Evolutionary conservation across 352 stramenopile species (phyloP), one percentile per base, ranked within the genome.

Genomic region (Pythium sukuiense): DNA sequence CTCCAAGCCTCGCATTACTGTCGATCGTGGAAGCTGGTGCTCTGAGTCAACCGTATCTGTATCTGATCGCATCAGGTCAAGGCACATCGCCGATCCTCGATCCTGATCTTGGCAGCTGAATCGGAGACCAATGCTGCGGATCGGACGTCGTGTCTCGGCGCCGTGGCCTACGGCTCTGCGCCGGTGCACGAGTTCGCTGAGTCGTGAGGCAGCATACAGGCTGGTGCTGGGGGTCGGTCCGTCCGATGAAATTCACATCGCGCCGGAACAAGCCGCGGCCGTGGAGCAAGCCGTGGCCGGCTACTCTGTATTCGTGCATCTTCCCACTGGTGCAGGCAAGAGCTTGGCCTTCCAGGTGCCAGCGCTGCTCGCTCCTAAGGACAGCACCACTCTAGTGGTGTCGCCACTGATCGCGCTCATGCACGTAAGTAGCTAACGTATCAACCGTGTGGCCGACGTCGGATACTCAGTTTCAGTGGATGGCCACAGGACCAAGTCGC

Each of bases 261-360:
- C 82, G 3, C 67, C 72, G 11, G 73, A 71, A 24, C 86, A 94
- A 57, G 55, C 65, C 14, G 70, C 43, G 0, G 82, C 86, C 13
- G 75, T 91, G 27, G 66, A 62, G 0, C 61, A 73, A 29, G 84
- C 83, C 35, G 62, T 69, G 39, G 59, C 57, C 6, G 84, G 84
- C 45, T 91, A 73, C 66, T 89, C 79, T 0, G 71, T 95, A 16
- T 93, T 95, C 30, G 61, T 95, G 18, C 82, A 92, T 57, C 65
- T 93, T 16, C 84, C 82, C 30, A 95, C 83, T 0, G 87, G 87
- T 16, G 83, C 85, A 0, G 87, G 87, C 70, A 95, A 95, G 75
- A 92, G 80, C 61, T 73, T 93, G 61, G 83, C 82, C 54, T 95
- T 92, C 67, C 87, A 95, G 55, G 69, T 82, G 3, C 85, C 87